These are phyloP conservation scores for Telfairia occidentalis DNA, from an alignment of 331 rosid genomes.

Conservation along the genomic window DNA sequence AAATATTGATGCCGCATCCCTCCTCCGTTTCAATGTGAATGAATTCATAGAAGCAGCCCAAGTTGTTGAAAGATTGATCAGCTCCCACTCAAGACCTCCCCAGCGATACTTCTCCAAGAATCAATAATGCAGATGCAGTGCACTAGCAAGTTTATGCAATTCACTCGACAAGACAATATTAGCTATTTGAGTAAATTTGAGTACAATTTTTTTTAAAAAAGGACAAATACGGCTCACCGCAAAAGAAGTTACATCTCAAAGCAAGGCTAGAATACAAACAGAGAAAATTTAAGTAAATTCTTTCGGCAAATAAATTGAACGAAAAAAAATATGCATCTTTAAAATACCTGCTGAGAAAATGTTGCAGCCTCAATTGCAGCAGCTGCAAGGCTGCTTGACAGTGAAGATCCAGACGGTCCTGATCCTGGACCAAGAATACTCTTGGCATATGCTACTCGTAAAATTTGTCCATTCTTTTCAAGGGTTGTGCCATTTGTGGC, in stretches of 20 bases:
- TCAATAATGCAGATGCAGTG: not conserved
- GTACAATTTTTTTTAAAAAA: too few species aligned
- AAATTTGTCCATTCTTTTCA: conserved; percentile 87
- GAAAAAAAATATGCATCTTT: not conserved
- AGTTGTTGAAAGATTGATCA: not conserved
- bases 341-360: conserved; percentile 82
- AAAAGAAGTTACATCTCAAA: not conserved
- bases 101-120: not conserved
- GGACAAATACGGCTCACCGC: not conserved
- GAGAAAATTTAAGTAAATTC: not conserved
- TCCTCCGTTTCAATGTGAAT: not conserved
- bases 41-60: not conserved
- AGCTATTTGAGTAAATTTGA: not conserved
- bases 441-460: conserved; percentile 94
- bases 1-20: not conserved
- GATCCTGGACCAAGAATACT: conserved; percentile 88
- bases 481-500: conserved; percentile 84
- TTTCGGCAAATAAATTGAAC: not conserved
- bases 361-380: conserved; percentile 99
- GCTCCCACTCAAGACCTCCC: not conserved
- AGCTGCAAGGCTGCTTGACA: conserved; percentile 93
- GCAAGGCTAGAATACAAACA: not conserved
- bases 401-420: conserved; percentile 66
- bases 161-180: not conserved
- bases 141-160: not conserved